Evolutionary conservation across 495 filamentous ascomycete genomes (phyloP).

Genomic region (Lophium mytilinum): DNA sequence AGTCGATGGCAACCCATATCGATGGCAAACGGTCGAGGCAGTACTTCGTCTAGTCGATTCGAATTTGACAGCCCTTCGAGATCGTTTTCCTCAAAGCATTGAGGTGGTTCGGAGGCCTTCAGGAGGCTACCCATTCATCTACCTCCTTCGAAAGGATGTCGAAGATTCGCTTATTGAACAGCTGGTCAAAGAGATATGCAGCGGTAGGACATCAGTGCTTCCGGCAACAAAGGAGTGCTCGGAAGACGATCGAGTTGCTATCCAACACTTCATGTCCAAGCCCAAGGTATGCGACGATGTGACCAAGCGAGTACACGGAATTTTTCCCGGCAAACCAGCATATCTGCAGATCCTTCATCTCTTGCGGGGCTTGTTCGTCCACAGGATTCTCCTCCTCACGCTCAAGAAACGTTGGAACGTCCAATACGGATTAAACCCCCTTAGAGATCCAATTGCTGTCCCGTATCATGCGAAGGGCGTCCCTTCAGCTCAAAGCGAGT

Average conservation of each 20-base stretch:
- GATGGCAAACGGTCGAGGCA: slow-evolving; percentile 38
- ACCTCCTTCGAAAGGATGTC: slow-evolving; percentile 34
- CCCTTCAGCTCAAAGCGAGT: slow-evolving; percentile 44
- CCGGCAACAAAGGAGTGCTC: slow-evolving; percentile 22
- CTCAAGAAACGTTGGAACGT: slow-evolving; percentile 40
- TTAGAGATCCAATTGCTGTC: slow-evolving; percentile 40
- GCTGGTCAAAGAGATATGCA: slow-evolving; percentile 28
- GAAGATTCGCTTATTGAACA: slow-evolving; percentile 30
- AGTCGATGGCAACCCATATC: slow-evolving; percentile 43
- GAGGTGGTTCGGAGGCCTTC: slow-evolving; percentile 31
- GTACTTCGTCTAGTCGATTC: slow-evolving; percentile 37
- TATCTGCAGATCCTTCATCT: slow-evolving; percentile 33
- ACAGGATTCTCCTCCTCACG: slow-evolving; percentile 34
- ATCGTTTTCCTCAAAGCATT: slow-evolving; percentile 36
- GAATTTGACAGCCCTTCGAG: slow-evolving; percentile 29
- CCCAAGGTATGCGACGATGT: slow-evolving; percentile 11
- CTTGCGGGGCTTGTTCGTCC: slow-evolving; percentile 34
- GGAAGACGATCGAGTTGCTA: slow-evolving; percentile 14
- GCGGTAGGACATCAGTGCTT: slow-evolving; percentile 28
- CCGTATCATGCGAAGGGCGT: slow-evolving; percentile 38
- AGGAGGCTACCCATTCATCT: slow-evolving; percentile 35
- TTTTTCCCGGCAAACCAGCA: slow-evolving; percentile 30
- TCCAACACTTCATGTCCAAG: slow-evolving; percentile 30
- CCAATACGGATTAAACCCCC: slow-evolving; percentile 36
- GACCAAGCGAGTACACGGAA: slow-evolving; percentile 9